Evolutionary conservation across 805 yeast species (phyloP).

Genomic region (Candida loeiensis): DNA sequence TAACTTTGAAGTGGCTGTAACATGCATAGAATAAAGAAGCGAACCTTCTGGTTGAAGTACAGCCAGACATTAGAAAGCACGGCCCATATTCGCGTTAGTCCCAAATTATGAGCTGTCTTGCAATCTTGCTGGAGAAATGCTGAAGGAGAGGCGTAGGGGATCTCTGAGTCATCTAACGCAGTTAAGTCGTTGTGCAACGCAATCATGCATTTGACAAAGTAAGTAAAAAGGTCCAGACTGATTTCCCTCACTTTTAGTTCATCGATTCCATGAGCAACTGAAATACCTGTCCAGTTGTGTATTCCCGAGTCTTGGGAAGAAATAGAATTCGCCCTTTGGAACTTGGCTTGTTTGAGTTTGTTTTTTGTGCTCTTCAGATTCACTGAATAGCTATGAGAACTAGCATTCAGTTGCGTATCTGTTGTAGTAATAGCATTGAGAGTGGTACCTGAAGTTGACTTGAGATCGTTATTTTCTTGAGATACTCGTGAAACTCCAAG

Average conservation of each 20-base stretch:
- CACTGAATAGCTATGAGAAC: background rate
- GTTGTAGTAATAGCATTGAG: background rate
- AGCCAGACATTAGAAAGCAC: slow-evolving; percentile 22
- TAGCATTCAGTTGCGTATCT: background rate
- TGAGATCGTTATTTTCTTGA: background rate
- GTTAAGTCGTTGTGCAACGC: slow-evolving; percentile 21
- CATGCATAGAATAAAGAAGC: slow-evolving; percentile 21
- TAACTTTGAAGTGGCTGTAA: slow-evolving; percentile 26
- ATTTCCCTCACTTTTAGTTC: slow-evolving; percentile 28
- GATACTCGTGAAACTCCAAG: background rate
- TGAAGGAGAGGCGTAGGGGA: slow-evolving; percentile 1
- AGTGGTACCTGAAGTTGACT: background rate
- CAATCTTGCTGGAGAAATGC: slow-evolving; percentile 5
- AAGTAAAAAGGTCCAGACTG: slow-evolving; percentile 24
- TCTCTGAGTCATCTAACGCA: slow-evolving; percentile 6
- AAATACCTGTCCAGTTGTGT: too few species aligned
- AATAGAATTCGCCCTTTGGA: slow-evolving; percentile 12
- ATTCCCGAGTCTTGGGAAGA: slow-evolving; percentile 13
- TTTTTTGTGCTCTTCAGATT: slow-evolving; percentile 6
- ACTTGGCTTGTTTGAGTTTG: slow-evolving; percentile 9
- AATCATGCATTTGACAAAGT: slow-evolving; percentile 23
- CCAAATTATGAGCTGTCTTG: background rate
- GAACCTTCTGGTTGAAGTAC: slow-evolving; percentile 26
- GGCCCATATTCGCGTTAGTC: slow-evolving; percentile 19
- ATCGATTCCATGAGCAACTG: slow-evolving; percentile 11